Evolutionary conservation across 2,329 filamentous ascomycete genomes (phyloP).

Genomic region (Botryotinia calthae): DNA sequence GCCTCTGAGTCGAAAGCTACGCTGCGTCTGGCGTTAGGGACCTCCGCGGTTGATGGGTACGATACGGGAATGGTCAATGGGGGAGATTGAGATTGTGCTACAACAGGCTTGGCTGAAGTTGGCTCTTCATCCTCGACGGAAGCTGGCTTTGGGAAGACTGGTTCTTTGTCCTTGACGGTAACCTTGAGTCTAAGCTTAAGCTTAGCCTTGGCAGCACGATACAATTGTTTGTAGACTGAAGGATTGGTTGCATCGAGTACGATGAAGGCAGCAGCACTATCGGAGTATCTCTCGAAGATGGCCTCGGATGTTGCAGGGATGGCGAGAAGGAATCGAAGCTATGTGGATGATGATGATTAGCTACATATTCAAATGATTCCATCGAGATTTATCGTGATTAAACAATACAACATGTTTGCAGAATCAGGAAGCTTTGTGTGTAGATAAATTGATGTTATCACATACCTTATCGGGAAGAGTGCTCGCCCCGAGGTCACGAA

Average conservation of each 20-base stretch:
- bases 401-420: neutral
- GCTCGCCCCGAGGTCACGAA: constrained; percentile 75
- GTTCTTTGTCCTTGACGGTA: constrained; percentile 46
- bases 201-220: constrained; percentile 96
- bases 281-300: constrained; percentile 88
- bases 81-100: neutral
- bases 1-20: neutral
- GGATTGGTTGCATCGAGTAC: constrained; percentile 73
- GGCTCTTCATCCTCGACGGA: constrained; percentile 50
- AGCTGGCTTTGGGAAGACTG: constrained; percentile 39
- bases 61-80: neutral
- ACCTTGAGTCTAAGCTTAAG: constrained; percentile 90
- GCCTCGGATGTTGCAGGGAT: constrained; percentile 62
- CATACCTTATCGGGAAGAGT: constrained; percentile 82
- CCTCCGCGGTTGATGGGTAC: neutral
- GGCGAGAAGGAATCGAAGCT: constrained; percentile 69
- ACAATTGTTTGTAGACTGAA: constrained; percentile 92
- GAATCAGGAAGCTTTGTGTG: constrained; percentile 27
- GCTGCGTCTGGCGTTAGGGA: neutral
- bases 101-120: constrained; percentile 30
- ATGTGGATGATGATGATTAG: constrained; percentile 35
- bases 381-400: constrained; percentile 2
- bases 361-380: constrained; percentile 15
- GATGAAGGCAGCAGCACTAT: constrained; percentile 81
- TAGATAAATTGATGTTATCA: constrained; percentile 23